Evolutionary conservation across 176 grass and related monocot genomes (phyloP).

Genomic region (Paspalum vaginatum): DNA sequence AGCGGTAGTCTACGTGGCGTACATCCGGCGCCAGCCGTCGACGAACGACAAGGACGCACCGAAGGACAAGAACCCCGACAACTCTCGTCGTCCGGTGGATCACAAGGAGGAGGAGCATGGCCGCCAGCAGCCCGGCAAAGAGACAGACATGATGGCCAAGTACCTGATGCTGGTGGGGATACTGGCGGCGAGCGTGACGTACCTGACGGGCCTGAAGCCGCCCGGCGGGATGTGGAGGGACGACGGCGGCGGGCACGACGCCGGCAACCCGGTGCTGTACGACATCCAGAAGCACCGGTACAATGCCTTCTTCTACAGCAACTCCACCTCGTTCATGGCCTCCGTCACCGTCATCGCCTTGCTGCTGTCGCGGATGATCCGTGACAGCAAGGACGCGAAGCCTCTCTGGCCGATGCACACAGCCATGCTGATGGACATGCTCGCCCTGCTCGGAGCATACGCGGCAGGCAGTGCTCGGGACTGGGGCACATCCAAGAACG

Average conservation of each 20-base stretch:
- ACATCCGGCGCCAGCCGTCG: too few relatives aligned
- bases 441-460: constrained; percentile 42
- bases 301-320: neutral
- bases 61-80: too few relatives aligned
- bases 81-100: too few relatives aligned
- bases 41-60: too few relatives aligned
- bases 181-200: constrained; percentile 12
- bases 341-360: neutral
- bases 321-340: neutral
- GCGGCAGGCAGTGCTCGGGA: constrained; percentile 36
- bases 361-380: neutral
- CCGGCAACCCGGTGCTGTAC: neutral
- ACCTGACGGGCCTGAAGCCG: constrained; percentile 20
- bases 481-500: neutral
- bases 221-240: constrained; percentile 22
- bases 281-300: neutral
- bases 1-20: neutral
- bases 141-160: neutral
- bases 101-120: too few relatives aligned
- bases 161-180: constrained; percentile 20
- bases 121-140: too few relatives aligned
- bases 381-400: too few relatives aligned
- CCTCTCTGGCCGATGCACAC: neutral
- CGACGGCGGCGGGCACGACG: neutral
- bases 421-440: constrained; percentile 26